These are phyloP conservation scores for Lichina pygmaea DNA, from an alignment of 495 filamentous ascomycete species.

Conservation along the genomic window DNA sequence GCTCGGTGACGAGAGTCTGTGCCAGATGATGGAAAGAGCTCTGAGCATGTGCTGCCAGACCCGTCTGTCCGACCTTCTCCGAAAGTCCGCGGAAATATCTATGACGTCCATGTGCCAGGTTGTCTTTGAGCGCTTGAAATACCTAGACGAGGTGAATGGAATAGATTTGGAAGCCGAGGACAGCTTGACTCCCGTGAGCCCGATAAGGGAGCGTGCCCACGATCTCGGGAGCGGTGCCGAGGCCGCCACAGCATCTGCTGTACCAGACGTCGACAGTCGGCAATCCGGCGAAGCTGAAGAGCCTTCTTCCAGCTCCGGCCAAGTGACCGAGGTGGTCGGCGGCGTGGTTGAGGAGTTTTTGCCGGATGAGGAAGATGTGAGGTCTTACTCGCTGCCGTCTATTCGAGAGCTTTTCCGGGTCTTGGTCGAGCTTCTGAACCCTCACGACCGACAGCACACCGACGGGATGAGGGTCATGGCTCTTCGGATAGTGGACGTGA, in stretches of 20 bases:
- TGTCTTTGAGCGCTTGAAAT: slow-evolving; percentile 77
- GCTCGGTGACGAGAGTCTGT: slow-evolving; percentile 87
- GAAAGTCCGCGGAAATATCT: slow-evolving; percentile 78
- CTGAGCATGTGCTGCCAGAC: slow-evolving; percentile 92
- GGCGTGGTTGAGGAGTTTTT: background rate
- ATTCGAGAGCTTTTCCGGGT: slow-evolving; percentile 86
- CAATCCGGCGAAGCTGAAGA: slow-evolving; percentile 9
- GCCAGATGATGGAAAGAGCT: slow-evolving; percentile 98
- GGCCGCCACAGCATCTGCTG: background rate
- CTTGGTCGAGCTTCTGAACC: slow-evolving; percentile 81
- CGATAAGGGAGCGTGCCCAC: background rate
- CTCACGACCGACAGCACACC: slow-evolving; percentile 71
- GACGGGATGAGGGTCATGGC: slow-evolving; percentile 96
- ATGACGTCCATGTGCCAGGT: slow-evolving; percentile 98
- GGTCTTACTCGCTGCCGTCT: slow-evolving; percentile 75
- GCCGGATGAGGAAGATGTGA: slow-evolving; percentile 1
- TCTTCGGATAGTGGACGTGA: slow-evolving; percentile 87
- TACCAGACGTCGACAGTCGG: slow-evolving; percentile 50
- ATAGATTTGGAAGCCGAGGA: slow-evolving; percentile 26
- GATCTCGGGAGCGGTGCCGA: background rate
- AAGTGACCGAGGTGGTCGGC: background rate
- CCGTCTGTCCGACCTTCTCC: slow-evolving; percentile 69
- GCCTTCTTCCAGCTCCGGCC: slow-evolving; percentile 12
- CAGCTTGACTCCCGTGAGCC: background rate
- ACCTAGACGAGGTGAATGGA: slow-evolving; percentile 27